phyloP scores from a whole-genome alignment of 2,329 filamentous ascomycete genomes.

The Pseudocercospora eumusae region DNA sequence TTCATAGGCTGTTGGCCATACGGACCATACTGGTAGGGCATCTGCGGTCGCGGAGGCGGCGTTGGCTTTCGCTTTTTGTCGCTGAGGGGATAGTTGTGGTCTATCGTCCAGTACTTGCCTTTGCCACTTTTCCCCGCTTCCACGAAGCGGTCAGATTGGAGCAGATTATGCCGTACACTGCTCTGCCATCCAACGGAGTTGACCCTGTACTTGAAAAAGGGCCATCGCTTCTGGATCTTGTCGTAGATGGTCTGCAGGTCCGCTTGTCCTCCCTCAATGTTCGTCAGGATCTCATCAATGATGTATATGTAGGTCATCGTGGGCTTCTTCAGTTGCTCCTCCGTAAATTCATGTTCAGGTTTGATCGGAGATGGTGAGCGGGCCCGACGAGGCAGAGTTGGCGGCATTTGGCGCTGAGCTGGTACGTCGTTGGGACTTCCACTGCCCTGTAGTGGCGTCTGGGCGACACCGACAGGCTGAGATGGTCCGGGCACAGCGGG shows the following conservation, averaged over 20 bases:
- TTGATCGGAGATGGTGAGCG: conserved; percentile 63
- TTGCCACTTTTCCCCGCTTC: conserved; percentile 63
- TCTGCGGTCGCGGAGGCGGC: conserved; percentile 37
- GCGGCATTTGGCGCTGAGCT: conserved; percentile 11
- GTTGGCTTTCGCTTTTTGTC: conserved; percentile 57
- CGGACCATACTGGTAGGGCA: conserved; percentile 29
- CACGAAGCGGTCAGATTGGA: conserved; percentile 60
- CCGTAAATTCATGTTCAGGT: conserved; percentile 65
- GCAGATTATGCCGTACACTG: conserved; percentile 66
- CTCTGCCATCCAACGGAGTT: conserved; percentile 66
- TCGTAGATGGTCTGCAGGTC: conserved; percentile 68
- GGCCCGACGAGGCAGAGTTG: conserved; percentile 17
- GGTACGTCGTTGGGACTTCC: conserved; percentile 17
- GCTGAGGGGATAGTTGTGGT: conserved; percentile 60
- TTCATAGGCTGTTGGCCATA: conserved; percentile 19
- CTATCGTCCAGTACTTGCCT: conserved; percentile 64
- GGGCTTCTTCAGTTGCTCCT: conserved; percentile 72
- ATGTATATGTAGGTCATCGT: conserved; percentile 64
- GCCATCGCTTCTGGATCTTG: conserved; percentile 63
- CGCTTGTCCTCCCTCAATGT: conserved; percentile 58
- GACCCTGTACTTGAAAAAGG: conserved; percentile 62
- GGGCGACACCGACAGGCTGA: conserved; percentile 3
- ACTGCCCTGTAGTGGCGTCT: conserved; percentile 9
- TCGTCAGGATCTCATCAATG: conserved; percentile 63
- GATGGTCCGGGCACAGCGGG: neutral